These are phyloP conservation scores for Tylopilus felleus DNA, from an alignment of 768 basidiomycete species.

Conservation along the genomic window DNA sequence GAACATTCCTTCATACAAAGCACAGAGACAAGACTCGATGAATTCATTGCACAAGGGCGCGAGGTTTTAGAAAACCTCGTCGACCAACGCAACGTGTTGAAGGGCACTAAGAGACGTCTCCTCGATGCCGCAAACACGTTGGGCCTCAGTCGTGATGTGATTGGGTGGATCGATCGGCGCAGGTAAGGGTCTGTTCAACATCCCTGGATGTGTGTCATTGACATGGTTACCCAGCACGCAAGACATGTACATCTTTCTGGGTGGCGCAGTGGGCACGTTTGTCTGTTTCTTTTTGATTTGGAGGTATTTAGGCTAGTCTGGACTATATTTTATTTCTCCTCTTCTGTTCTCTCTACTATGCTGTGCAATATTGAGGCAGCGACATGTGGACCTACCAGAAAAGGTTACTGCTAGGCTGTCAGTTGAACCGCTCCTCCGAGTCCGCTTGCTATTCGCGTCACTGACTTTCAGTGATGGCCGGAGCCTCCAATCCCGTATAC, in stretches of 20 bases:
- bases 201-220: neutral
- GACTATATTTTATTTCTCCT: neutral
- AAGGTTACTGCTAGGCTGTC: neutral
- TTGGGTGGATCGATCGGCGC: slow-evolving; percentile 94
- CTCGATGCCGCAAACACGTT: slow-evolving; percentile 91
- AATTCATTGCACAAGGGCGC: slow-evolving; percentile 88
- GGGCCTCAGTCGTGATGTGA: slow-evolving; percentile 90
- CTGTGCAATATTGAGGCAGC: neutral
- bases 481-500: slow-evolving; percentile 19
- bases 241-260: slow-evolving; percentile 92
- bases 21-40: slow-evolving; percentile 79
- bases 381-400: slow-evolving; percentile 14
- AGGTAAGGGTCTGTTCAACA: slow-evolving; percentile 48
- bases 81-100: slow-evolving; percentile 90
- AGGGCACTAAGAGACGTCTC: slow-evolving; percentile 87
- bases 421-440: too few species aligned
- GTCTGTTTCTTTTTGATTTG: slow-evolving; percentile 93
- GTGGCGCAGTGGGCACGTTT: slow-evolving; percentile 82
- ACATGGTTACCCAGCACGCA: slow-evolving; percentile 61
- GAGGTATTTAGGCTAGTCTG: slow-evolving; percentile 70
- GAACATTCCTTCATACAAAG: slow-evolving; percentile 90
- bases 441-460: neutral
- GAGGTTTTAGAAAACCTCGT: slow-evolving; percentile 89
- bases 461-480: slow-evolving; percentile 13
- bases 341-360: neutral